Conservation (phyloP, 140 eudicot genomes). For the Senecio squalidus region DNA sequence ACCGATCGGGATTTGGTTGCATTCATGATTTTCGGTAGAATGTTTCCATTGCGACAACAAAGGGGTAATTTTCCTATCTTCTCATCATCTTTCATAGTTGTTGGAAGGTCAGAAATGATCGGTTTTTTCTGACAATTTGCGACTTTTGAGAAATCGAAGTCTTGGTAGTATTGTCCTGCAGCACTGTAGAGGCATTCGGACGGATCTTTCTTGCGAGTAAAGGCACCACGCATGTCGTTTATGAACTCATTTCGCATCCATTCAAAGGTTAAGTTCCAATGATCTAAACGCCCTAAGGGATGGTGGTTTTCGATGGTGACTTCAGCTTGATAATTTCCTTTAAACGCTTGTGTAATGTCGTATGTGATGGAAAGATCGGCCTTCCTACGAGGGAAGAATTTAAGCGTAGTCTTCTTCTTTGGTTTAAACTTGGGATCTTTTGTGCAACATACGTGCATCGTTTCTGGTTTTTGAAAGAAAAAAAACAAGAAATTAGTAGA, state of each 20-base stretch:
- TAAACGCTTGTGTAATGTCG: constrained; percentile 58
- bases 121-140: constrained; percentile 67
- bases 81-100: constrained; percentile 23
- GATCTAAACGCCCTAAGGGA: constrained; percentile 90
- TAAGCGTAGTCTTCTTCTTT: constrained; percentile 22
- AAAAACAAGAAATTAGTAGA: background rate
- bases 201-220: constrained; percentile 56
- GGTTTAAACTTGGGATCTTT: constrained; percentile 65
- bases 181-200: constrained; percentile 73
- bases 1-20: constrained; percentile 47
- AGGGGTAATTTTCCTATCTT: constrained; percentile 62
- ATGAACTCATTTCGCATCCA: constrained; percentile 98
- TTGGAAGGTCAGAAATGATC: constrained; percentile 60
- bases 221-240: constrained; percentile 75
- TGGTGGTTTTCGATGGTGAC: constrained; percentile 83
- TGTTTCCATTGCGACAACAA: constrained; percentile 68
- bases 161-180: constrained; percentile 61
- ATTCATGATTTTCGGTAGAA: constrained; percentile 60
- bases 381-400: constrained; percentile 42
- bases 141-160: constrained; percentile 65
- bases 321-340: constrained; percentile 55
- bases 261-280: constrained; percentile 92
- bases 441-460: constrained; percentile 58
- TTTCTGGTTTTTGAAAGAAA: background rate
- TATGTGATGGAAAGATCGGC: constrained; percentile 75